Evolutionary conservation across 768 basidiomycete genomes (phyloP), one percentile per base, ranked within the genome.

Genomic region (Lentinula guzmanii): DNA sequence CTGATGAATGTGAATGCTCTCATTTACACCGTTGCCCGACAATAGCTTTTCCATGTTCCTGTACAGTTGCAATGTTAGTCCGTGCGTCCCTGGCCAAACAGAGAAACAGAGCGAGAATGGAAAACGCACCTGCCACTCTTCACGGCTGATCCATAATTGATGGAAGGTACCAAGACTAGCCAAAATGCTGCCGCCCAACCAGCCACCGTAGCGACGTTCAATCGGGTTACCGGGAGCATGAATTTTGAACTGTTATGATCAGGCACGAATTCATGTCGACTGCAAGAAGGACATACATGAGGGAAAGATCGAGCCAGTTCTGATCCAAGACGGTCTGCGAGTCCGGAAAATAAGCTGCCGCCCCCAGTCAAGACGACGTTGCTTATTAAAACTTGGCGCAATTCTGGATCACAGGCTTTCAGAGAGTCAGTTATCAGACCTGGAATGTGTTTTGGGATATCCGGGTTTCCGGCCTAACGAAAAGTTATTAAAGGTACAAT

Each of bases 311-410:
- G 80, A 41, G 77, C 74, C 8, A 98, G 75, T 71, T 99, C 97
- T 58, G 79, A 78, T 62, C 85, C 79, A 50, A 98, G 78, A 16
- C 97, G 83, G 68, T 98, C 95, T 31, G 82, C 82, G 63, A 98
- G 85, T 18, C 97, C 97, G 37, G 88, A 76, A 62, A 96, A 88
- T 48, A 93, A 76, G 61, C 90, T 93, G 41, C 95, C 91, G 9
- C 95, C 96, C 7, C 97, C 97, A n/a, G 93, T 91, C 51, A 98
- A 84, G 52, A 99, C 95, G 56, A 99, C 87, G 68, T 98, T 98
- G 63, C 90, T 86, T 70, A 96, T 83, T 31, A 99, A 85, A 18
- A 91, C 88, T 62, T 92, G 90, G 33, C 95, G 90, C 60, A 98
- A 76, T 71, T 99, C 97, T 0, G 91, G 87, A 67, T 99, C 97